These are phyloP conservation scores for Dillenia suffruticosa DNA, from an alignment of 164 flowering plant genomes.

Conservation along the genomic window DNA sequence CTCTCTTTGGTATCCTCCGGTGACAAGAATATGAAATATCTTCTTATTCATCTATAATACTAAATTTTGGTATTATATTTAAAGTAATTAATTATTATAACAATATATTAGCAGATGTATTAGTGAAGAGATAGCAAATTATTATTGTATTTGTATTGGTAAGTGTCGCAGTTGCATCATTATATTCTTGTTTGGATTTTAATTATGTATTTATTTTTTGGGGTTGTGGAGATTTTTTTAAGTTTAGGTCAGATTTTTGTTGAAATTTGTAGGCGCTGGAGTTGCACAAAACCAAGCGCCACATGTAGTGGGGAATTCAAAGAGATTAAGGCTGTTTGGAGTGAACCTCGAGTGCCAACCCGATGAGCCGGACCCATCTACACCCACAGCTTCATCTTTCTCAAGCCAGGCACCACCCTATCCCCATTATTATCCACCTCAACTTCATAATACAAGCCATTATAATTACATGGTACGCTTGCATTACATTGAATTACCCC, in stretches of 20 bases:
- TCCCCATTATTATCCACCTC: conserved; percentile 10
- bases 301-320: conserved; percentile 32
- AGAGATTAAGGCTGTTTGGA: conserved; percentile 74
- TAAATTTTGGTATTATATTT: too few relatives aligned
- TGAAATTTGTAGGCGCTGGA: conserved; percentile 9
- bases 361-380: conserved; percentile 29
- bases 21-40: too few relatives aligned
- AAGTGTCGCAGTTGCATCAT: neutral
- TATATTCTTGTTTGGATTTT: neutral
- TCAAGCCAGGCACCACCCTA: conserved; percentile 37
- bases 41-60: too few relatives aligned
- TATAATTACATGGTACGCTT: conserved; percentile 21
- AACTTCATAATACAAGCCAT: conserved; percentile 6
- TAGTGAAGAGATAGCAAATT: too few relatives aligned
- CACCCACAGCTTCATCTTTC: conserved; percentile 26
- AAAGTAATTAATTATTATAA: too few relatives aligned
- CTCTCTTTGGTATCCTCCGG: too few relatives aligned
- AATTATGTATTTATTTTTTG: neutral
- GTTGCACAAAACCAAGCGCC: conserved; percentile 15
- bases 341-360: conserved; percentile 79
- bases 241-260: neutral
- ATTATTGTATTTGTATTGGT: too few relatives aligned
- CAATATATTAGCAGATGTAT: too few relatives aligned
- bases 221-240: neutral
- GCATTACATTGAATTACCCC: neutral